Evolutionary conservation across 169 alveolate species (phyloP), one percentile per base, ranked within the genome.

Genomic region (Plasmodium fragile): DNA sequence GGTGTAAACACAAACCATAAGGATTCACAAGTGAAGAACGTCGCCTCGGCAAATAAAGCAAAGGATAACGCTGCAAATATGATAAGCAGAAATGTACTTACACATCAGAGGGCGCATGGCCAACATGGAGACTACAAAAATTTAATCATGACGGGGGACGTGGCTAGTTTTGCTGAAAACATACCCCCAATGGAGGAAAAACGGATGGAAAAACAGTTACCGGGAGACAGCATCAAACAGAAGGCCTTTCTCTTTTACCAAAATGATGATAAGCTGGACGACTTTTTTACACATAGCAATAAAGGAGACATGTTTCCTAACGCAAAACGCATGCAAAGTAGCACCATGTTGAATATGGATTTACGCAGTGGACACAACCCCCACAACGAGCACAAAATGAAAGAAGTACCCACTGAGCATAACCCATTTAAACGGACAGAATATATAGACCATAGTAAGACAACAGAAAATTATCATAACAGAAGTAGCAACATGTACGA

Each of bases 21-120:
- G 70, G 28, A 81, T 25, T n/a, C 49, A 30, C 49, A 55, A 53
- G 25, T 81, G 53, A 81, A 81, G 69, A 32, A 81, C 41, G 55
- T 53, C 22, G 0, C 53, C 16, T 53, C 59, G 69, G 11, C 1
- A 81, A 41, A 55, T 52, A 53, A 81, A 41, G 4, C 41, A 25
- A 55, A 81, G 55, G 25, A 18, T 81, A 16, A n/a, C 25, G n/a
- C 25, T 10, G 41, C 13, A 52, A 53, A 13, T 8, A 10, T 52
- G 65, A 13, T 81, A 30, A 53, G 22, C 59, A 79, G 34, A 55
- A 81, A 55, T 16, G 11, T 11, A 36, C 5, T 3, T 30, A 7
- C 71, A 16, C 32, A 81, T 81, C 30, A 13, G 36, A 81, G 77
- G 28, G 69, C 6, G 16, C 28, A 28, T 16, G 53, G 18, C 25